Conservation (phyloP, 2,329 filamentous ascomycete species). For the Triangularia verruculosa region DNA sequence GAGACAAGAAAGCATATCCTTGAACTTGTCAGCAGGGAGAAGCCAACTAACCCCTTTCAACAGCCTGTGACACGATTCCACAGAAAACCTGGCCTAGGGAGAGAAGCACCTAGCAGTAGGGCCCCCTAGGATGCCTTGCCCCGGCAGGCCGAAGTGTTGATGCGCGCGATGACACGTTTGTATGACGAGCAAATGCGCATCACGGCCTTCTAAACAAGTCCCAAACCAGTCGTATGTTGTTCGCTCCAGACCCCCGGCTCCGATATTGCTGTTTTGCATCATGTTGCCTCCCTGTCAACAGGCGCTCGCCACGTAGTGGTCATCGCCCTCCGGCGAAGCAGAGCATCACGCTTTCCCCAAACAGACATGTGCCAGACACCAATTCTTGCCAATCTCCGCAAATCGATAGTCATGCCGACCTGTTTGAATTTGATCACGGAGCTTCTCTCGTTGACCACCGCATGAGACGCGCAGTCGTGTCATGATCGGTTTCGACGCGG, state of each 20-base stretch:
- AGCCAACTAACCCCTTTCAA: slow-evolving; percentile 1
- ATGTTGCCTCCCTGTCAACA: neutral
- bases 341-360: neutral
- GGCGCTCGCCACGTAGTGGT: slow-evolving; percentile 1
- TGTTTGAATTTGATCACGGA: neutral
- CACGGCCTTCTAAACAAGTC: slow-evolving; percentile 16
- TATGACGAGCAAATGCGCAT: slow-evolving; percentile 14
- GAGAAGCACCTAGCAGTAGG: neutral
- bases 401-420: neutral
- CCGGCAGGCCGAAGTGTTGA: slow-evolving; percentile 17
- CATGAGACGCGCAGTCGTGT: slow-evolving; percentile 23
- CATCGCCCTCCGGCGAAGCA: neutral
- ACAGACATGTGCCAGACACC: neutral
- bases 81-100: neutral
- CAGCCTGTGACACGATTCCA: slow-evolving; percentile 20
- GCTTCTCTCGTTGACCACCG: slow-evolving; percentile 15
- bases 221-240: slow-evolving; percentile 1
- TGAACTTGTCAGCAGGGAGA: slow-evolving; percentile 20
- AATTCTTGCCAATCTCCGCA: neutral
- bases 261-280: neutral
- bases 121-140: slow-evolving; percentile 14
- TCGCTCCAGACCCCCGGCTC: neutral
- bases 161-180: slow-evolving; percentile 24
- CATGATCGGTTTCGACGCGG: slow-evolving; percentile 18
- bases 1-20: slow-evolving; percentile 17